A percentile compares a stretch with the other conserved stretches of the same genome.
Evolutionary conservation across 176 grass and related monocot genomes (phyloP).

Genomic region (Cocos nucifera): DNA sequence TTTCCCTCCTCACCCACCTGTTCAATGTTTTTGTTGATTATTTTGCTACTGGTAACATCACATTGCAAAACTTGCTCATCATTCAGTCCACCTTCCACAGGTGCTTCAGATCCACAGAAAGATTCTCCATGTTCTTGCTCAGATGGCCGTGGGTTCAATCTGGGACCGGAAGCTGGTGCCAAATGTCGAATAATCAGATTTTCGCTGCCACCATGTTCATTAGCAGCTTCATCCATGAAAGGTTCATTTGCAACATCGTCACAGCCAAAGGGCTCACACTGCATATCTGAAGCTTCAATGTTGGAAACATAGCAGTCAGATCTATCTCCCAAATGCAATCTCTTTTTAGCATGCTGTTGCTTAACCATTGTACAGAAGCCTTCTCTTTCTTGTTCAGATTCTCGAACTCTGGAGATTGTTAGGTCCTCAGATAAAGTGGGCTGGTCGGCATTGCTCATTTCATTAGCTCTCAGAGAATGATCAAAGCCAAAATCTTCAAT

Average conservation of each 20-base stretch:
- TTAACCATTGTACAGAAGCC: background rate
- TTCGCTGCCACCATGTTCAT: slow-evolving; percentile 10
- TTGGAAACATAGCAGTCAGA: slow-evolving; percentile 13
- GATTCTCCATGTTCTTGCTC: background rate
- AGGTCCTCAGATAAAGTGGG: too few species aligned
- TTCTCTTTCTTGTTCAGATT: slow-evolving; percentile 2
- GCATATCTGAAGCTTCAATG: slow-evolving; percentile 25
- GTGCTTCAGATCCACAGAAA: slow-evolving; percentile 17
- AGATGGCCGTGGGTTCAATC: background rate
- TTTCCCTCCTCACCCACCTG: background rate
- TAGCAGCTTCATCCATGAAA: background rate
- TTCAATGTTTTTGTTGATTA: slow-evolving; percentile 18
- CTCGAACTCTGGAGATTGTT: too few species aligned
- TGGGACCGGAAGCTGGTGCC: slow-evolving; percentile 1
- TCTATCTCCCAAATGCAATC: slow-evolving; percentile 15
- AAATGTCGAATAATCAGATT: slow-evolving; percentile 27
- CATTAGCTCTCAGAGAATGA: background rate
- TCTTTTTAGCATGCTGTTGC: too few species aligned
- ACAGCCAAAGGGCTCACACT: slow-evolving; percentile 20
- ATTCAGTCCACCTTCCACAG: slow-evolving; percentile 13
- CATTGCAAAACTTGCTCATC: slow-evolving; percentile 24
- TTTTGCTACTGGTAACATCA: slow-evolving; percentile 16
- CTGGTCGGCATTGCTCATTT: too few species aligned
- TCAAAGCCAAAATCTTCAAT: background rate
- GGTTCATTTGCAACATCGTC: slow-evolving; percentile 18